phyloP scores from a whole-genome alignment of 2,329 filamentous ascomycete genomes.

The Pleoardoris graminearum region DNA sequence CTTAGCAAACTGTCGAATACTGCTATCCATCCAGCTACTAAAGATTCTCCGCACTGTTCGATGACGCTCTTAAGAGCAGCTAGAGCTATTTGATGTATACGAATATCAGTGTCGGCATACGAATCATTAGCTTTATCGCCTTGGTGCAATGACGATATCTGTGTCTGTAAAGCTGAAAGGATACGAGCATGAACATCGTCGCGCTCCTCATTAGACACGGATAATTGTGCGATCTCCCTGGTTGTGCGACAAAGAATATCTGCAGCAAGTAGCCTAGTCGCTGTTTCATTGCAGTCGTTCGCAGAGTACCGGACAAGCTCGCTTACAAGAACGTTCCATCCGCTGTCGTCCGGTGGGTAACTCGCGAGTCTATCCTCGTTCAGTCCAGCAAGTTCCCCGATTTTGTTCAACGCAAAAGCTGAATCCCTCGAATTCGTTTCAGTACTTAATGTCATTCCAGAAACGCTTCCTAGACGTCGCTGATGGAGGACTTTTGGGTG shows the following conservation, averaged over 20 bases:
- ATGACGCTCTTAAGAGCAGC: slow-evolving; percentile 81
- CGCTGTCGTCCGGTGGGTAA: slow-evolving; percentile 67
- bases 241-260: slow-evolving; percentile 55
- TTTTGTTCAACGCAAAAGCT: slow-evolving; percentile 53
- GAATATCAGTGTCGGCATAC: slow-evolving; percentile 67
- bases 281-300: slow-evolving; percentile 43
- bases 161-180: slow-evolving; percentile 66
- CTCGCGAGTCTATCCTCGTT: slow-evolving; percentile 65
- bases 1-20: slow-evolving; percentile 84
- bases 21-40: slow-evolving; percentile 81
- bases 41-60: slow-evolving; percentile 83
- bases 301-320: slow-evolving; percentile 56
- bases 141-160: slow-evolving; percentile 62
- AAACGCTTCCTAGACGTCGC: slow-evolving; percentile 50
- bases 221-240: slow-evolving; percentile 54
- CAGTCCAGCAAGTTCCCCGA: slow-evolving; percentile 50
- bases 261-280: slow-evolving; percentile 54
- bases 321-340: slow-evolving; percentile 71
- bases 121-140: slow-evolving; percentile 58
- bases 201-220: slow-evolving; percentile 51
- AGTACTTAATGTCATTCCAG: slow-evolving; percentile 46
- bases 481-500: slow-evolving; percentile 39
- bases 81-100: slow-evolving; percentile 78
- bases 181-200: slow-evolving; percentile 70
- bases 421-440: slow-evolving; percentile 50